A percentile compares a stretch with the other conserved stretches of the same genome.
These are phyloP conservation scores for Entrophospora sp. DNA, from an alignment of 192 early-diverging fungal genomes.

Conservation along the genomic window DNA sequence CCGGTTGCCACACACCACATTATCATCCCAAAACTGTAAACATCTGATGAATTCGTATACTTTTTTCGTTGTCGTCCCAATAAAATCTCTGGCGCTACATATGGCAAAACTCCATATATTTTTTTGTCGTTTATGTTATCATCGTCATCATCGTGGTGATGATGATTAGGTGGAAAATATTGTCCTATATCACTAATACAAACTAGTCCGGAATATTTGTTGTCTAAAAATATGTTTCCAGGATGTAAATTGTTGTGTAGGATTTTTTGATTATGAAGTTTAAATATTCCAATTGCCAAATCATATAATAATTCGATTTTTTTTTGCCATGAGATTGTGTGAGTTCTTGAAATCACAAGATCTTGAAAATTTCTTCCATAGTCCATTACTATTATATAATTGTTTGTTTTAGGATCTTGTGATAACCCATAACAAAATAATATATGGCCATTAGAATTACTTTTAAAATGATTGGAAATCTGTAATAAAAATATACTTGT, in stretches of 20 bases:
- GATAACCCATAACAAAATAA: constrained; percentile 5
- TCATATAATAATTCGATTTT: background rate
- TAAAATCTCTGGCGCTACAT: background rate
- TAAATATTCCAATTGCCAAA: background rate
- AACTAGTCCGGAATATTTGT: background rate
- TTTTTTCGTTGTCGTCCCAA: background rate
- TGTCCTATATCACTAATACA: constrained; percentile 5
- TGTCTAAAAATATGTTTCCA: background rate
- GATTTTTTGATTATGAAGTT: background rate
- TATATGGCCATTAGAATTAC: background rate
- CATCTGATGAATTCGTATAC: background rate
- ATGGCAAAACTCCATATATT: constrained; percentile 7
- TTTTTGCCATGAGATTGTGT: background rate
- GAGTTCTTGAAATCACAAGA: background rate
- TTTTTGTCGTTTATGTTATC: background rate
- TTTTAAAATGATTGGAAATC: background rate
- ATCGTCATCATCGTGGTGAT: background rate
- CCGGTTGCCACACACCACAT: background rate
- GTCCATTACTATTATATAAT: constrained; percentile 3
- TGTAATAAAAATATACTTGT: background rate
- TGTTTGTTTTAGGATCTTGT: constrained; percentile 3
- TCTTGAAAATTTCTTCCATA: background rate
- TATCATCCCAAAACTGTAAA: background rate
- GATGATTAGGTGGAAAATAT: constrained; percentile 1
- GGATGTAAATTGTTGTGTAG: constrained; percentile 1